Conservation (phyloP, 2,329 filamentous ascomycete genomes). For the Colletotrichum neosansevieriae region DNA sequence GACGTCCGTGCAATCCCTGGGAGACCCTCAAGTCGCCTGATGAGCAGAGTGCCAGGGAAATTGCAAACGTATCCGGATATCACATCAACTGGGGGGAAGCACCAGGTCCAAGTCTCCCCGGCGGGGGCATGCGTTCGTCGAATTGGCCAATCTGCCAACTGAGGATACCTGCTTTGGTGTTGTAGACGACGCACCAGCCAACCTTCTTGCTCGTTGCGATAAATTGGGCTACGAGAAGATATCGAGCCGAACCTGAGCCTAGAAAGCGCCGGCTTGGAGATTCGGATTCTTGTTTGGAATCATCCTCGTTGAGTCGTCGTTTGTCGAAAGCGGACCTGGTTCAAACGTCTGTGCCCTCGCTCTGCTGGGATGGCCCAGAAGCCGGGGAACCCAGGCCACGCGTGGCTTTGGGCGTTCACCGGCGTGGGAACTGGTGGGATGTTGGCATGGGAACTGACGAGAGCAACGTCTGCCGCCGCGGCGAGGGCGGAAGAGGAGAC, state of each 20-base stretch:
- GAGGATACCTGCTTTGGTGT: background rate
- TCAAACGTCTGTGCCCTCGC: constrained; percentile 9
- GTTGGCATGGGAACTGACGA: background rate
- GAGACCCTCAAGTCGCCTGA: constrained; percentile 13
- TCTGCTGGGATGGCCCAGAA: constrained; percentile 9
- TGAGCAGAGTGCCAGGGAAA: constrained; percentile 22
- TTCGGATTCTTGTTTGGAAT: too few relatives aligned
- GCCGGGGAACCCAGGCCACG: constrained; percentile 17
- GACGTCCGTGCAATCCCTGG: constrained; percentile 2
- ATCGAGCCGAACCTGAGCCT: too few relatives aligned
- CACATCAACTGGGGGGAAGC: constrained; percentile 10
- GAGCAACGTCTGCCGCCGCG: background rate
- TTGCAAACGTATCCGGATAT: constrained; percentile 23
- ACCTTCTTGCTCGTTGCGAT: too few relatives aligned
- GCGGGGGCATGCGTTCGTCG: background rate
- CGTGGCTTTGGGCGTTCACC: constrained; percentile 11
- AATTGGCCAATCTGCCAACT: constrained; percentile 4
- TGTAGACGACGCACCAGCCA: too few relatives aligned
- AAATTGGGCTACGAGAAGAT: too few relatives aligned
- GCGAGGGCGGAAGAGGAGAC: background rate
- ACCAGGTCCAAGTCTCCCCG: constrained; percentile 5
- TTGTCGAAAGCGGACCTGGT: background rate
- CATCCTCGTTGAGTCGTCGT: too few relatives aligned
- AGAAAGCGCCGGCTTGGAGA: too few relatives aligned
- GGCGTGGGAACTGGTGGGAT: constrained; percentile 21